These are phyloP conservation scores for Zizania latifolia DNA, from an alignment of 176 grass and related monocot genomes.

Conservation along the genomic window DNA sequence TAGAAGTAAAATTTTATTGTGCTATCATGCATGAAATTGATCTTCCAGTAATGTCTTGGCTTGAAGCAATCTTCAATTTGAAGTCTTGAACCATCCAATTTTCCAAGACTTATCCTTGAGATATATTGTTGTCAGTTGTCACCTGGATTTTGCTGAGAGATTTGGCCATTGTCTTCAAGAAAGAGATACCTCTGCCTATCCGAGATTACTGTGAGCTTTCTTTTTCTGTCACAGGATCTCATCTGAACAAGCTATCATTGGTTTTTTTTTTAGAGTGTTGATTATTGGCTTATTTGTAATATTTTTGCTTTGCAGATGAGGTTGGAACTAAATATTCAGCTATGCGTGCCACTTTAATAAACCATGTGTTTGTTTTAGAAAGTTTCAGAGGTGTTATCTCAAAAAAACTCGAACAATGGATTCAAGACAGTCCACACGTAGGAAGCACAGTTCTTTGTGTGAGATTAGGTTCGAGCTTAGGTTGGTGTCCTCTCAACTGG, in stretches of 20 bases:
- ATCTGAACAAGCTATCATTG: not conserved
- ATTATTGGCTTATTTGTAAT: not conserved
- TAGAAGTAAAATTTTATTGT: not conserved
- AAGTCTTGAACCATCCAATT: not conserved
- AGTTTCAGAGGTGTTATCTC: not conserved
- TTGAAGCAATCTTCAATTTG: not conserved
- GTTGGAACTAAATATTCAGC: not conserved
- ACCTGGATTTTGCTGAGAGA: conserved; percentile 11
- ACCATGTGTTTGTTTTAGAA: not conserved
- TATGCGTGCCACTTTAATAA: not conserved
- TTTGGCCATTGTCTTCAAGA: conserved; percentile 20
- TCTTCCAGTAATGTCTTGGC: not conserved
- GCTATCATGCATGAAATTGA: not conserved
- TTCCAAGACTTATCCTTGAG: not conserved
- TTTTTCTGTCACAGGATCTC: not conserved
- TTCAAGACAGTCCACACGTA: too few relatives aligned
- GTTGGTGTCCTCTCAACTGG: too few relatives aligned
- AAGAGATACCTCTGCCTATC: conserved; percentile 21
- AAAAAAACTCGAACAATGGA: too few relatives aligned
- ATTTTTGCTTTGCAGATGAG: not conserved
- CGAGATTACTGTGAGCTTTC: conserved; percentile 16
- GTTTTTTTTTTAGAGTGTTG: too few relatives aligned
- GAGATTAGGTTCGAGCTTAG: too few relatives aligned
- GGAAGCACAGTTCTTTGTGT: too few relatives aligned
- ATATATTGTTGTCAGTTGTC: not conserved